Evolutionary conservation across 345 rosid species (phyloP).

Genomic region (Citrus trifoliata): DNA sequence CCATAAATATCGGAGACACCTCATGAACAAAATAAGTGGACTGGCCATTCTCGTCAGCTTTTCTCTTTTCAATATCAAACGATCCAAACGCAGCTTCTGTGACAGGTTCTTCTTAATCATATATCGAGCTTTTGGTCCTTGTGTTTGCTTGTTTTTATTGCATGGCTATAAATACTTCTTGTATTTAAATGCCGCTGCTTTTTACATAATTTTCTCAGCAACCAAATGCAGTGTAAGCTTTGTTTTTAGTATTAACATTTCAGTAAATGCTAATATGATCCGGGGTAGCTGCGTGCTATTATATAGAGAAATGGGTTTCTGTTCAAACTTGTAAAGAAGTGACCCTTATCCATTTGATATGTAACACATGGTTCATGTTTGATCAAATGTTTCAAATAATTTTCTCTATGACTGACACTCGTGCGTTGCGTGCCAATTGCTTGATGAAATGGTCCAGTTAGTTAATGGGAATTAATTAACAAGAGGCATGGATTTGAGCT

Average conservation of each 20-base stretch:
- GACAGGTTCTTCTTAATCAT: not conserved
- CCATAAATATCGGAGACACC: not conserved
- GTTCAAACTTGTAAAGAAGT: not conserved
- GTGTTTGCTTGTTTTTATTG: not conserved
- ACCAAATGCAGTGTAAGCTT: not conserved
- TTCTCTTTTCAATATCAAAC: too few relatives aligned
- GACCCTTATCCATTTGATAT: not conserved
- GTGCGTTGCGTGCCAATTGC: not conserved
- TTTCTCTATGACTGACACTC: not conserved
- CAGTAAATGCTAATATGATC: not conserved
- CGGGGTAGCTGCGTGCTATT: not conserved
- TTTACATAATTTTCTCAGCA: not conserved
- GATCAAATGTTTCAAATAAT: not conserved
- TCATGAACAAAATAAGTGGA: not conserved
- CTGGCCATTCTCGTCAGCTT: not conserved
- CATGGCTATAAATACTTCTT: too few relatives aligned
- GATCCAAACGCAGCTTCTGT: not conserved
- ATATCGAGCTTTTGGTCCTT: not conserved
- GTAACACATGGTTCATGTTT: not conserved
- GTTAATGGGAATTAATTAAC: not conserved
- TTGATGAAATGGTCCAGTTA: constrained; percentile 18
- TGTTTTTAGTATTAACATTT: not conserved
- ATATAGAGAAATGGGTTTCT: not conserved
- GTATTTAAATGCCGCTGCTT: too few relatives aligned
- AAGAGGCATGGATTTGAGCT: not conserved